These are phyloP conservation scores for Berkeleyomyces rouxiae DNA, from an alignment of 2,329 filamentous ascomycete genomes.

Conservation along the genomic window DNA sequence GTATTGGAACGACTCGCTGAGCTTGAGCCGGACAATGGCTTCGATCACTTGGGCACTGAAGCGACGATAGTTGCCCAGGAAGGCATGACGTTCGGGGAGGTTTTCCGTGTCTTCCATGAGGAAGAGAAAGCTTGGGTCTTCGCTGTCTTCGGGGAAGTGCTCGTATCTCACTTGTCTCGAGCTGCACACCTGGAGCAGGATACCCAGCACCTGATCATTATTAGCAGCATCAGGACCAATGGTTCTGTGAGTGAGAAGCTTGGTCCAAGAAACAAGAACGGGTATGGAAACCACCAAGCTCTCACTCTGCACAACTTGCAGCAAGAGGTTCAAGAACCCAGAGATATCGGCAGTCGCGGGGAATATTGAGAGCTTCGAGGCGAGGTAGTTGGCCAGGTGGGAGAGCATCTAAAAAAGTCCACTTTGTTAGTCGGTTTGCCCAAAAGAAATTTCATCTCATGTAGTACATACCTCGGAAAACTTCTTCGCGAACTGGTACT, in stretches of 20 bases:
- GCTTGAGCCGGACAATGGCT: conserved; percentile 62
- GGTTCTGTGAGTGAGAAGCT: conserved; percentile 55
- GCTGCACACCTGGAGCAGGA: conserved; percentile 68
- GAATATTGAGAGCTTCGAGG: conserved; percentile 54
- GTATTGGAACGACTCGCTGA: conserved; percentile 72
- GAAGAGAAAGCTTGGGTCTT: conserved; percentile 65
- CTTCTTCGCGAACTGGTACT: conserved; percentile 85
- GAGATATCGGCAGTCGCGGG: conserved; percentile 48
- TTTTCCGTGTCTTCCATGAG: conserved; percentile 91
- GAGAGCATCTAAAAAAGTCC: conserved; percentile 51
- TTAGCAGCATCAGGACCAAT: conserved; percentile 47
- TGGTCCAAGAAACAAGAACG: conserved; percentile 77
- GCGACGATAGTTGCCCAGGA: conserved; percentile 84
- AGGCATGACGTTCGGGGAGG: conserved; percentile 80
- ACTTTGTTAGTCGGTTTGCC: neutral
- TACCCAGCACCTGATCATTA: conserved; percentile 46
- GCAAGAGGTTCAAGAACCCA: conserved; percentile 63
- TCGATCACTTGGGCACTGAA: conserved; percentile 84
- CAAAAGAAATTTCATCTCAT: neutral
- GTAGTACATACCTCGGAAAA: conserved; percentile 57
- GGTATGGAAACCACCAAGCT: conserved; percentile 91
- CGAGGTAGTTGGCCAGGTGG: conserved; percentile 67
- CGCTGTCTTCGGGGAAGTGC: conserved; percentile 62
- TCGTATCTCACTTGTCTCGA: conserved; percentile 77
- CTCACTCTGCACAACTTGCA: conserved; percentile 63